A percentile compares a stretch with the other conserved stretches of the same genome.
These are phyloP conservation scores for Blakeslea trispora DNA, from an alignment of 371 early-diverging fungal species.

Conservation along the genomic window DNA sequence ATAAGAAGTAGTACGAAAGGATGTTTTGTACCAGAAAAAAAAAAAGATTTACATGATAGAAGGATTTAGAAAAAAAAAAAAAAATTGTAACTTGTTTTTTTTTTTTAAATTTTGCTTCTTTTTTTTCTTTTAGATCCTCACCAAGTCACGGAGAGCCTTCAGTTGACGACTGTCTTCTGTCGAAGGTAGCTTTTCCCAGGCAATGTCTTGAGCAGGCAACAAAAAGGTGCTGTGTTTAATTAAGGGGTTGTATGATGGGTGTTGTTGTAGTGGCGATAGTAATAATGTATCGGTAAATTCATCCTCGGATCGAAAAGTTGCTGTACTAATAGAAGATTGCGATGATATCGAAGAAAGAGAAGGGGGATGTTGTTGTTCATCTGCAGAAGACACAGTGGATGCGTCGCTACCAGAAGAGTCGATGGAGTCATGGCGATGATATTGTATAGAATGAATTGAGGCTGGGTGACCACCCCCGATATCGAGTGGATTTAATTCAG, in stretches of 20 bases:
- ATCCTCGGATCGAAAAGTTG: conserved; percentile 22
- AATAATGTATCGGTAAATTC: conserved; percentile 30
- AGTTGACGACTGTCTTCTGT: conserved; percentile 54
- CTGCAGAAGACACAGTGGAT: conserved; percentile 23
- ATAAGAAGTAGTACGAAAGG: background rate
- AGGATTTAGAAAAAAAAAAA: background rate
- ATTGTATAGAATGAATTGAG: conserved; percentile 18
- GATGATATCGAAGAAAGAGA: conserved; percentile 33
- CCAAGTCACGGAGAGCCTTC: conserved; percentile 34
- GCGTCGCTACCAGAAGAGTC: conserved; percentile 20
- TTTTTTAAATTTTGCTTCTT: background rate
- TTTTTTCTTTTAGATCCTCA: conserved; percentile 25
- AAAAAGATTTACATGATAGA: background rate
- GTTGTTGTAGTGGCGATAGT: conserved; percentile 8
- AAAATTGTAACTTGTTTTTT: background rate
- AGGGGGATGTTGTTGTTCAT: conserved; percentile 30
- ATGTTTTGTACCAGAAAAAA: background rate
- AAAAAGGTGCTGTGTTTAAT: background rate
- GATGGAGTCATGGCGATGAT: conserved; percentile 15
- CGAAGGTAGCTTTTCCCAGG: conserved; percentile 44
- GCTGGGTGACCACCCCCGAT: conserved; percentile 33
- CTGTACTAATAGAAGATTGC: background rate
- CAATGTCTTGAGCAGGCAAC: conserved; percentile 47
- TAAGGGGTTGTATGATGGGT: background rate
- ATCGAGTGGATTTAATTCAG: conserved; percentile 51